A percentile compares a stretch with the other conserved stretches of the same genome.
These are phyloP conservation scores for Chlamydomonas eustigma DNA, from an alignment of 139 green algal species.

Conservation along the genomic window DNA sequence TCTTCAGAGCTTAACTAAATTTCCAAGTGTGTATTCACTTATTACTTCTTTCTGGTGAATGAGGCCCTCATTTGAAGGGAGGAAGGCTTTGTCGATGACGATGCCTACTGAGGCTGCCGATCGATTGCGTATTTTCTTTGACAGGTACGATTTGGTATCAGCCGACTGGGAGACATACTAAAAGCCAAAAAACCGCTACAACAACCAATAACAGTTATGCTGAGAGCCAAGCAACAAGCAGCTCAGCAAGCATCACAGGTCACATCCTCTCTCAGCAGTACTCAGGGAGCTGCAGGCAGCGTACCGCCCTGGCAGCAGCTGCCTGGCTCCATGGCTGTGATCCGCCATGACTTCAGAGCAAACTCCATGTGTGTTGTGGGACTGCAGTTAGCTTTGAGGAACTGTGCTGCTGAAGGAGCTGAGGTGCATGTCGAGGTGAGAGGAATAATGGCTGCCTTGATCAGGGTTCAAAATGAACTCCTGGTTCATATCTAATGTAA, in stretches of 20 bases:
- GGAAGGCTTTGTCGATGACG: too few species aligned
- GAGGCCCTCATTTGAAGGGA: too few species aligned
- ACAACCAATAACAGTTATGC: background rate
- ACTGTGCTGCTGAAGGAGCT: conserved; percentile 37
- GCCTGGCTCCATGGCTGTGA: background rate
- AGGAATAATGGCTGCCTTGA: background rate
- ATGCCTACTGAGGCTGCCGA: too few species aligned
- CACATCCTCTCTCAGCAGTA: conserved; percentile 23
- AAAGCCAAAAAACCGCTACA: background rate
- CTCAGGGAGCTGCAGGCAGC: conserved; percentile 12
- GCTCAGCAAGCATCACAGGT: too few species aligned
- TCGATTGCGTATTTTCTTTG: too few species aligned
- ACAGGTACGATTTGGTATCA: background rate
- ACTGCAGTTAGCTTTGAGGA: conserved; percentile 50
- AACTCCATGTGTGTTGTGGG: conserved; percentile 42
- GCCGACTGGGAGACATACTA: background rate
- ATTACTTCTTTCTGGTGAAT: too few species aligned
- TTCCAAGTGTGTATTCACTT: too few species aligned
- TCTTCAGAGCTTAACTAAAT: too few species aligned
- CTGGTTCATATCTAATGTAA: too few species aligned
- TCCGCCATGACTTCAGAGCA: conserved; percentile 55
- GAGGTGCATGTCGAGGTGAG: conserved; percentile 37
- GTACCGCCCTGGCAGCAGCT: background rate
- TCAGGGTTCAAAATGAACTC: too few species aligned
- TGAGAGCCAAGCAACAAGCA: too few species aligned